Percentiles rank a stretch among this genome's conserved stretches.
Conservation (phyloP, 345 rosid genomes). For the Linum usitatissimum region DNA sequence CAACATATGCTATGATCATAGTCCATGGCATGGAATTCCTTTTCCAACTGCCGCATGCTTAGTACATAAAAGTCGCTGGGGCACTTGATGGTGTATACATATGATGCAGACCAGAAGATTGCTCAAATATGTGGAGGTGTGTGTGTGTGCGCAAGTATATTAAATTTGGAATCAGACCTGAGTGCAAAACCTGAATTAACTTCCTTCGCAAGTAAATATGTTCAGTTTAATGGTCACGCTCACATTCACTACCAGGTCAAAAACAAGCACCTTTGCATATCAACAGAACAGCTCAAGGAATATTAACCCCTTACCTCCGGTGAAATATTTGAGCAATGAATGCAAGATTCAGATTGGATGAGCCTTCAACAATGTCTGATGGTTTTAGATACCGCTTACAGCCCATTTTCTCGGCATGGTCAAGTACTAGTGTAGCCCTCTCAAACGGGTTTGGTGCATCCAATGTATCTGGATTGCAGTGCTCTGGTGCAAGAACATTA, state of each 20-base stretch:
- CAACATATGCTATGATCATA: background rate
- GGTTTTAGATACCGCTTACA: slow-evolving; percentile 77
- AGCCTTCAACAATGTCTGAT: slow-evolving; percentile 74
- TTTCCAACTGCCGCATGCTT: background rate
- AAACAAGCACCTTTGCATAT: background rate
- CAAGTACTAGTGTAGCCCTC: slow-evolving; percentile 67
- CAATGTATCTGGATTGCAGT: slow-evolving; percentile 62
- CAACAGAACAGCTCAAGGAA: background rate
- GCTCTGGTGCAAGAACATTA: slow-evolving; percentile 85
- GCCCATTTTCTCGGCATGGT: slow-evolving; percentile 75
- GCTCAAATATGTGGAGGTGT: too few relatives aligned
- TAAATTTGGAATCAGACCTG: too few relatives aligned
- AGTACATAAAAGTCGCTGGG: background rate
- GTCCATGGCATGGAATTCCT: background rate
- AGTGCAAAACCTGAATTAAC: too few relatives aligned
- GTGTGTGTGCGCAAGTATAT: too few relatives aligned
- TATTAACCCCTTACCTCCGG: slow-evolving; percentile 41
- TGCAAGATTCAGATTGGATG: slow-evolving; percentile 73
- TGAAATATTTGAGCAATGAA: slow-evolving; percentile 89
- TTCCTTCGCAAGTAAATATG: background rate
- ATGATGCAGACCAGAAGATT: too few relatives aligned
- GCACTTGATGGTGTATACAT: background rate
- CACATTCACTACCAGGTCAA: background rate
- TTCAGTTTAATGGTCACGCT: background rate
- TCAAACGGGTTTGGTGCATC: slow-evolving; percentile 56